phyloP scores from a whole-genome alignment of 2,329 filamentous ascomycete genomes.

The Chrysoporthe cubensis region DNA sequence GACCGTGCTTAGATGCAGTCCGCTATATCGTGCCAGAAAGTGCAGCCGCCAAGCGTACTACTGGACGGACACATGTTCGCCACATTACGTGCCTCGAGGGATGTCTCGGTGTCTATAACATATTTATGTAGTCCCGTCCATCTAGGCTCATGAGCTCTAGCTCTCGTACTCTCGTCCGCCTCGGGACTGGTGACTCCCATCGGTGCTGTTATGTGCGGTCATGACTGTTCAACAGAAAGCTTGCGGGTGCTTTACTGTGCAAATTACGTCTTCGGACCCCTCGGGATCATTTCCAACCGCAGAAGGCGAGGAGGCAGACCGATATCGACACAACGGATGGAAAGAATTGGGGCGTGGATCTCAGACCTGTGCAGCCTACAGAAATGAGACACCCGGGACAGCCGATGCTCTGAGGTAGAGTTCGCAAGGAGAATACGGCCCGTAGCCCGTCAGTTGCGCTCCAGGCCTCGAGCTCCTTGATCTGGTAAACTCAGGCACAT shows the following conservation, averaged over 20 bases:
- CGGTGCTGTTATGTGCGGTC: constrained; percentile 4
- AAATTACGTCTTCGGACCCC: too few relatives aligned
- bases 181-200: not conserved
- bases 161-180: constrained; percentile 32
- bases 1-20: not conserved
- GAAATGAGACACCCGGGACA: constrained; percentile 59
- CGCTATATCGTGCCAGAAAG: too few relatives aligned
- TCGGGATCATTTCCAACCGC: constrained; percentile 53
- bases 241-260: not conserved
- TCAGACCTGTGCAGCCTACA: constrained; percentile 64
- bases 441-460: not conserved
- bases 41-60: not conserved
- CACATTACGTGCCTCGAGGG: constrained; percentile 9
- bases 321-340: constrained; percentile 73
- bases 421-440: too few relatives aligned
- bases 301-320: constrained; percentile 64
- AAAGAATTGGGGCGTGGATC: constrained; percentile 62
- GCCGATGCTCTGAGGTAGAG: not conserved
- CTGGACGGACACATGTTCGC: constrained; percentile 10
- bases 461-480: not conserved
- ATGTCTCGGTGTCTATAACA: constrained; percentile 2
- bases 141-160: constrained; percentile 16
- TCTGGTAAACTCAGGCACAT: not conserved
- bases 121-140: constrained; percentile 12
- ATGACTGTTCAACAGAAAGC: constrained; percentile 1